phyloP scores from a whole-genome alignment of 306 rosid genomes.

The Lathyrus tuberosus region DNA sequence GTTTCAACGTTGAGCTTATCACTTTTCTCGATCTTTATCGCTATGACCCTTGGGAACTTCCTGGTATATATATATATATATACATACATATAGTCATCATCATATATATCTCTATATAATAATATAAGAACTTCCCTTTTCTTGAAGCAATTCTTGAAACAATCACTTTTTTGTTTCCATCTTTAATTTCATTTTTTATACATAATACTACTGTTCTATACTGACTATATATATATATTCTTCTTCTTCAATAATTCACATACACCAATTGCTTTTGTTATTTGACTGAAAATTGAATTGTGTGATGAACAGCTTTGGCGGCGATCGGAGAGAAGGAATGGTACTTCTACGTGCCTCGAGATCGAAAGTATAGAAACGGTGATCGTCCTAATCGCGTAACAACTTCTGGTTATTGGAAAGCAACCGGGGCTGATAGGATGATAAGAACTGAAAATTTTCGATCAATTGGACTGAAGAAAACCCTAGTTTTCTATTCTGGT shows the following conservation, averaged over 20 bases:
- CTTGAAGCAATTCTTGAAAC: slow-evolving; percentile 39
- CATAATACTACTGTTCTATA: neutral
- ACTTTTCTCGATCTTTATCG: slow-evolving; percentile 99
- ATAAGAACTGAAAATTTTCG: slow-evolving; percentile 72
- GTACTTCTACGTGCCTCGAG: slow-evolving; percentile 96
- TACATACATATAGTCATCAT: neutral
- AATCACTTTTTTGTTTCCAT: neutral
- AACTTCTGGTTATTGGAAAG: slow-evolving; percentile 98
- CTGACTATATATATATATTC: neutral
- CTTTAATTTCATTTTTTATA: neutral
- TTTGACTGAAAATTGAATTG: neutral
- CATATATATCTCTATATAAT: neutral
- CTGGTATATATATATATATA: slow-evolving; percentile 55
- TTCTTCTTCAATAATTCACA: slow-evolving; percentile 7
- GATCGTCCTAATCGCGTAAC: slow-evolving; percentile 94
- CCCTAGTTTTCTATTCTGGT: slow-evolving; percentile 99
- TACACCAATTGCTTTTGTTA: neutral
- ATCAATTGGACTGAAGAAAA: slow-evolving; percentile 94
- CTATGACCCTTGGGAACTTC: slow-evolving; percentile 99
- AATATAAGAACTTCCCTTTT: slow-evolving; percentile 34
- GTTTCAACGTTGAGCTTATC: slow-evolving; percentile 96
- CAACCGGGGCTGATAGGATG: slow-evolving; percentile 97
- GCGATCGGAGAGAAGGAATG: slow-evolving; percentile 99
- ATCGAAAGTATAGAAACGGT: slow-evolving; percentile 86
- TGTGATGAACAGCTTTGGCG: slow-evolving; percentile 66